These are phyloP conservation scores for Cordyceps pruinosa DNA, from an alignment of 2,329 filamentous ascomycete species.

Conservation along the genomic window DNA sequence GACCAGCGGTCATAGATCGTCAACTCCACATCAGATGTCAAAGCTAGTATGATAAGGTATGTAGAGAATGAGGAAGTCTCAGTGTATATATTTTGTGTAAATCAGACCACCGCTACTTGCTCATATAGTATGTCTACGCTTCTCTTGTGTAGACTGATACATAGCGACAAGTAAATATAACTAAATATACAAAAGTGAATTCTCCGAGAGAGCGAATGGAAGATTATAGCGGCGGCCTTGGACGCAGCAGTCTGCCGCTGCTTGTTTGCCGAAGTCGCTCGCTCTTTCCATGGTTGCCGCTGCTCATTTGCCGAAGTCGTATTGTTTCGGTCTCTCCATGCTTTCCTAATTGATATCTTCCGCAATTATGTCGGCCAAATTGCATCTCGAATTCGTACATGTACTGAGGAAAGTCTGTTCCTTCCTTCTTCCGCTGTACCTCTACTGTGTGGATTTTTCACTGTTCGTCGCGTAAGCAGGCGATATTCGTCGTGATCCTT, in stretches of 20 bases:
- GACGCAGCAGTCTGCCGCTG: background rate
- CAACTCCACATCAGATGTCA: background rate
- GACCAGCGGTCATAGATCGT: background rate
- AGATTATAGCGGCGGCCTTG: background rate
- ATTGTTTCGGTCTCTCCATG: background rate
- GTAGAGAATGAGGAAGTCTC: background rate
- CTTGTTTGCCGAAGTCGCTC: background rate
- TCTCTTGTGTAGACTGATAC: background rate
- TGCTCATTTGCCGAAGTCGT: background rate
- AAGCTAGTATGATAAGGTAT: background rate
- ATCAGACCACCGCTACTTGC: background rate
- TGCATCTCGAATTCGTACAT: no score
- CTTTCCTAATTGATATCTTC: background rate
- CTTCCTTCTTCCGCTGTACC: no score
- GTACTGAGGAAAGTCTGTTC: no score
- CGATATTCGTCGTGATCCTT: background rate
- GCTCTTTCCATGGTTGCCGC: background rate
- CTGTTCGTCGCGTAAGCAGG: background rate
- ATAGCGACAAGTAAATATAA: background rate
- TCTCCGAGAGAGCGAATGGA: background rate
- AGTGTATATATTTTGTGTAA: background rate
- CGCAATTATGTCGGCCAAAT: no score
- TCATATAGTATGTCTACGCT: background rate
- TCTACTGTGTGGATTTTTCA: background rate
- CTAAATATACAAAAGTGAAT: background rate